Evolutionary conservation across 768 basidiomycete genomes (phyloP).

Genomic region (Phlebiopsis flavidoalba): DNA sequence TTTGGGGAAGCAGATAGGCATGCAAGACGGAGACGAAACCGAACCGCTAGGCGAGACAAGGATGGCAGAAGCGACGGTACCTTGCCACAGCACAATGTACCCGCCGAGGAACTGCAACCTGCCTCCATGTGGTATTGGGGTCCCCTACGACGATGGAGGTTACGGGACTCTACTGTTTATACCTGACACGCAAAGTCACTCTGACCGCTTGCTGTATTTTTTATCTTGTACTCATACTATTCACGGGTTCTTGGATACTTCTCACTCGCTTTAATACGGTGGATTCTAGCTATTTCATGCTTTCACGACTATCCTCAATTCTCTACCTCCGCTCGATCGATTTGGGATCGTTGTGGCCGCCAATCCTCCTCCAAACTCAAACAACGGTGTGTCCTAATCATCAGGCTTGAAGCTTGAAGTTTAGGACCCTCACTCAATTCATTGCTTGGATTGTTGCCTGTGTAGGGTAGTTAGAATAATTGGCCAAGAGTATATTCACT

Average conservation of each 20-base stretch:
- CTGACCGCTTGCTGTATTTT: background rate
- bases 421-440: too few relatives aligned
- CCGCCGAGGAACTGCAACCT: constrained; percentile 11
- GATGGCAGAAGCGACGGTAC: background rate
- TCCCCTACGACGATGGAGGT: constrained; percentile 65
- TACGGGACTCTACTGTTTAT: constrained; percentile 75
- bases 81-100: background rate
- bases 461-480: too few relatives aligned
- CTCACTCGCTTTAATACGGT: background rate
- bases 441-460: too few relatives aligned
- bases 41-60: background rate
- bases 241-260: background rate
- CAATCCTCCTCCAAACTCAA: too few relatives aligned
- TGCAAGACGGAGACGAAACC: constrained; percentile 3
- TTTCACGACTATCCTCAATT: too few relatives aligned
- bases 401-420: too few relatives aligned
- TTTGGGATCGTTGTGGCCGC: too few relatives aligned
- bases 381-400: too few relatives aligned
- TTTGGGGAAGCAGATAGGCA: background rate
- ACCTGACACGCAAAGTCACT: constrained; percentile 16
- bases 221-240: background rate
- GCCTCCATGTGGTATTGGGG: constrained; percentile 79
- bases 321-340: too few relatives aligned
- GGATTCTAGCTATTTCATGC: background rate
- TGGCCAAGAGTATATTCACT: too few relatives aligned